phyloP scores from a whole-genome alignment of 345 rosid species.

The Cardiospermum halicacabum region DNA sequence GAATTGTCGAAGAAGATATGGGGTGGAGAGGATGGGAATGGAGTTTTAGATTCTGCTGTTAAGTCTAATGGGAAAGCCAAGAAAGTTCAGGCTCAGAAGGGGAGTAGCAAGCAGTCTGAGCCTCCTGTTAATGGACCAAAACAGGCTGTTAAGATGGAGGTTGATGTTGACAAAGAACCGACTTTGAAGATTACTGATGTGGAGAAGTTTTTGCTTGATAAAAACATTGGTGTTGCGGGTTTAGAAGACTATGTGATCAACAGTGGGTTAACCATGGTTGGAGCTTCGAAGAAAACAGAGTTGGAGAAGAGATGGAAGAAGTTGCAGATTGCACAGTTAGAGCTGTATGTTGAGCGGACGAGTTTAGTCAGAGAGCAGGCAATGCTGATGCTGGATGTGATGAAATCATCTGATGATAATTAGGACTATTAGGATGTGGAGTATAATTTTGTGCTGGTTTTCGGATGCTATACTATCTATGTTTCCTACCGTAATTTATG shows the following conservation, averaged over 20 bases:
- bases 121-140: neutral
- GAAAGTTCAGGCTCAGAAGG: constrained; percentile 16
- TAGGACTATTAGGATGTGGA: neutral
- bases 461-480: no score
- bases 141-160: constrained; percentile 9
- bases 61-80: constrained; percentile 21
- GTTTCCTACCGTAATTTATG: no score
- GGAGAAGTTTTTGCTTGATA: constrained; percentile 14
- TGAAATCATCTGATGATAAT: constrained; percentile 7
- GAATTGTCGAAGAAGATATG: constrained; percentile 39
- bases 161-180: constrained; percentile 2
- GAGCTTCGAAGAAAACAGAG: constrained; percentile 27
- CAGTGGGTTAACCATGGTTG: constrained; percentile 22
- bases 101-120: constrained; percentile 6
- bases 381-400: constrained; percentile 25
- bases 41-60: constrained; percentile 15
- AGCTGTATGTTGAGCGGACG: constrained; percentile 30
- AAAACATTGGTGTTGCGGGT: constrained; percentile 9
- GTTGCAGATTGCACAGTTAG: constrained; percentile 26
- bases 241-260: constrained; percentile 26
- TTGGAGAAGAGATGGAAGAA: constrained; percentile 34
- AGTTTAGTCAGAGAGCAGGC: constrained; percentile 24
- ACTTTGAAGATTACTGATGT: neutral
- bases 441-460: neutral
- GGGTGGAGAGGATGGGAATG: constrained; percentile 21